Conservation (phyloP, 441 rosid genomes). For the Populus hybrid region DNA sequence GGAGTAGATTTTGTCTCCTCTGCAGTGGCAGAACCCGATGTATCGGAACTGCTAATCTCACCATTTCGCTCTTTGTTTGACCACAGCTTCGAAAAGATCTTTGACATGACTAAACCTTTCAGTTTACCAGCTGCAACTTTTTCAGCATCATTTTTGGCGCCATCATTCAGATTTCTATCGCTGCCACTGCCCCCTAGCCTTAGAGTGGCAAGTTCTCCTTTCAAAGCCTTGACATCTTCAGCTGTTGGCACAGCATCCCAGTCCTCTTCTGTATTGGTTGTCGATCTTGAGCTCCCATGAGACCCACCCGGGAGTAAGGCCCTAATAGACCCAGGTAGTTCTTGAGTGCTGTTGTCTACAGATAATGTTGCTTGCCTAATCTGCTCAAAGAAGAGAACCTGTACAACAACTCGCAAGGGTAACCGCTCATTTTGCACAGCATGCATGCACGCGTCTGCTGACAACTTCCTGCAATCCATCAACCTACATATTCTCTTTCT, state of each 20-base stretch:
- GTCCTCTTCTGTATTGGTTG: constrained; percentile 53
- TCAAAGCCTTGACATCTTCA: constrained; percentile 41
- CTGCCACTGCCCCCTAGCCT: constrained; percentile 33
- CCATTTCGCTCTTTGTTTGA: constrained; percentile 53
- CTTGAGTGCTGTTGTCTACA: constrained; percentile 51
- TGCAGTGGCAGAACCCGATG: constrained; percentile 56
- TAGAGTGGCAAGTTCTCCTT: constrained; percentile 33
- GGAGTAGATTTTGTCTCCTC: constrained; percentile 65
- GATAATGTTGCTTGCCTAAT: constrained; percentile 57
- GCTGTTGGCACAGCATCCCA: constrained; percentile 54
- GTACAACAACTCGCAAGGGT: constrained; percentile 80
- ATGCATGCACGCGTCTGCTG: constrained; percentile 67
- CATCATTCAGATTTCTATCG: constrained; percentile 26
- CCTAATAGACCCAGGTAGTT: constrained; percentile 42
- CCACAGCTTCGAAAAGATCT: constrained; percentile 78
- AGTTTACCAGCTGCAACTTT: constrained; percentile 46
- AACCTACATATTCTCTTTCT: constrained; percentile 72
- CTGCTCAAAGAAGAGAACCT: constrained; percentile 91
- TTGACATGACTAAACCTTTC: constrained; percentile 70
- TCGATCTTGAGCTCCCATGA: constrained; percentile 37
- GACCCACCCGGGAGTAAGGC: constrained; percentile 58
- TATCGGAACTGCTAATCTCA: constrained; percentile 75
- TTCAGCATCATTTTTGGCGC: constrained; percentile 34
- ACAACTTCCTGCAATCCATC: constrained; percentile 81
- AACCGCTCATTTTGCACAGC: constrained; percentile 87